Percentiles rank a stretch among this genome's conserved stretches.
Evolutionary conservation across 2,329 filamentous ascomycete species (phyloP).

Genomic region (Metarhizium brunneum): DNA sequence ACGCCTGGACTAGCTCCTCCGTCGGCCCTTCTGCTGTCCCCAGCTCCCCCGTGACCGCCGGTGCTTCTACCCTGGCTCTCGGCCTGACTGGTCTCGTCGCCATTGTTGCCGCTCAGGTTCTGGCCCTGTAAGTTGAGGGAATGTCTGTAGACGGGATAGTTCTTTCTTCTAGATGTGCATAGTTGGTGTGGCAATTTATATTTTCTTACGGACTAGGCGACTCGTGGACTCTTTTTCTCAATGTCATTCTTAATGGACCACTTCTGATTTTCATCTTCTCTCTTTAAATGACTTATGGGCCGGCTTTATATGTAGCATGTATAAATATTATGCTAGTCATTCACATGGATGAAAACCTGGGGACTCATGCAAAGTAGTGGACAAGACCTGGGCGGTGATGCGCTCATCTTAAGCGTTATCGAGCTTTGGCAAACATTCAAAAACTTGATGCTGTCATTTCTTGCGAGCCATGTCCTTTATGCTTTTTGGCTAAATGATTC

Average conservation of each 20-base stretch:
- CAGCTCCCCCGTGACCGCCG: slow-evolving; percentile 34
- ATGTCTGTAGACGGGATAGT: background rate
- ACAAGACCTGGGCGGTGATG: too few species aligned
- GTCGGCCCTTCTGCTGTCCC: slow-evolving; percentile 11
- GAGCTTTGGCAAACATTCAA: too few species aligned
- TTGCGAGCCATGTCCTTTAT: too few species aligned
- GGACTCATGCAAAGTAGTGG: too few species aligned
- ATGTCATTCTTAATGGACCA: background rate
- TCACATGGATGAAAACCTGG: too few species aligned
- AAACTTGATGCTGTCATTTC: too few species aligned
- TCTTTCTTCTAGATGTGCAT: background rate
- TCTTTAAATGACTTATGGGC: background rate
- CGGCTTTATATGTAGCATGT: background rate
- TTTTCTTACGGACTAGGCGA: background rate
- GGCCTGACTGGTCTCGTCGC: slow-evolving; percentile 17
- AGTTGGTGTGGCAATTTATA: background rate
- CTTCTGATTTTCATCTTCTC: background rate
- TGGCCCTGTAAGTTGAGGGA: slow-evolving; percentile 15
- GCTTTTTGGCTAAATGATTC: too few species aligned
- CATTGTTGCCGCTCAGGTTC: slow-evolving; percentile 16
- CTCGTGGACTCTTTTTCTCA: background rate
- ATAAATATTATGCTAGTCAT: background rate
- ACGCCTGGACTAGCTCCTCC: slow-evolving; percentile 5
- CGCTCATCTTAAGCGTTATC: too few species aligned
- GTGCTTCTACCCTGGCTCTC: slow-evolving; percentile 26